Base-by-base conservation (phyloP, 768 basidiomycete species). In the Trametes maxima region DNA sequence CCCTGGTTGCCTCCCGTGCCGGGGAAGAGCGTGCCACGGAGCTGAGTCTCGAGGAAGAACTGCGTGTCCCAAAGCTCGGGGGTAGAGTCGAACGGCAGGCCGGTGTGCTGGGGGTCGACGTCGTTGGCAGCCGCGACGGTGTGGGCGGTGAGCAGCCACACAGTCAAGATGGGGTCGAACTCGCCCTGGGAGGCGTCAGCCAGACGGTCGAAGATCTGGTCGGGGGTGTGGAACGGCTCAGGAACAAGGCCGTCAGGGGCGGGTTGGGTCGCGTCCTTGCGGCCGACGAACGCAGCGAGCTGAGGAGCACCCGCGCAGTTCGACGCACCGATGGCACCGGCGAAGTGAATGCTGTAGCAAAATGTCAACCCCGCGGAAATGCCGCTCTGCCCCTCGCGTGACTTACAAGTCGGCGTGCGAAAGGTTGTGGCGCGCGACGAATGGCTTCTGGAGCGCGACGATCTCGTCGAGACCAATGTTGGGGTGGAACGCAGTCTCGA, bases 401-500 rank as follows among this genome's bases (percentile, higher is more conserved):
- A 54, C 59, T 54, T 48, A 60, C 59, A 60, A 60, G 52, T 60
- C 59, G 37, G 52, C 59, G 19, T 40, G 44, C n/a, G 59, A 54
- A 39, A 60, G 35, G 58, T 59, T 59, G 51, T 59, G 58, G 43
- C 58, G 50, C 35, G 58, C 58, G 24, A 53, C 37, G 58, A 59
- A 59, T 10, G 58, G 58, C 58, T 53, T 54, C 58, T 59, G 58
- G 40, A 54, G 36, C 21, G 50, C 52, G 16, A 68, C 65, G 54
- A 65, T 61, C 45, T 68, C 67, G 48, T 65, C 64, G n/a, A 65
- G 57, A 50, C 67, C 67, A 44, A 63, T 49, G 64, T 82, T 82
- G 2, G 80, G 78, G n/a, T 70, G 68, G 69, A 77, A 82, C 7
- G 64, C 57, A 17, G 74, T 69, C 65, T 82, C 82, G 42, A 76